A percentile compares a stretch with the other conserved stretches of the same genome.
Evolutionary conservation across 2,329 filamentous ascomycete species (phyloP).

Genomic region (Sphaerulina vaccinii): DNA sequence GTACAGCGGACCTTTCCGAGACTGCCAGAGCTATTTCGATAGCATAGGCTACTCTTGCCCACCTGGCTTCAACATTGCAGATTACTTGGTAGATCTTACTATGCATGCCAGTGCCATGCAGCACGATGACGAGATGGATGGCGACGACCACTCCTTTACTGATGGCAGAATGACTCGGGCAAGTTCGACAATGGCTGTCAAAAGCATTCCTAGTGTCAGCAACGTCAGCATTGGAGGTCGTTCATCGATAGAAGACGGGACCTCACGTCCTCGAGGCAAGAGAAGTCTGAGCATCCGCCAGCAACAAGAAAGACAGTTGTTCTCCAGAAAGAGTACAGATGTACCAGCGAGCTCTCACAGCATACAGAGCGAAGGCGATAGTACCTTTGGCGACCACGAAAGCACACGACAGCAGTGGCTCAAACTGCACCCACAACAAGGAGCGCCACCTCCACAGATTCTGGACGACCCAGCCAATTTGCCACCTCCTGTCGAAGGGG

Average conservation of each 20-base stretch:
- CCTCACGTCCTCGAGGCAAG: slow-evolving; percentile 64
- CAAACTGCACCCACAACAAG: slow-evolving; percentile 53
- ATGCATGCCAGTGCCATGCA: slow-evolving; percentile 79
- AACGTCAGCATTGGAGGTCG: slow-evolving; percentile 63
- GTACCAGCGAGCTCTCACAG: slow-evolving; percentile 45
- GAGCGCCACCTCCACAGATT: slow-evolving; percentile 55
- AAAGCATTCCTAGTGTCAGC: slow-evolving; percentile 83
- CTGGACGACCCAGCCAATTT: slow-evolving; percentile 49
- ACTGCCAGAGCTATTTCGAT: slow-evolving; percentile 91
- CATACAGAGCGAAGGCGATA: slow-evolving; percentile 57
- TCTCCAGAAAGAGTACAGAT: slow-evolving; percentile 72
- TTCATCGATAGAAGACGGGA: slow-evolving; percentile 47
- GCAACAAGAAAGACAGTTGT: slow-evolving; percentile 87
- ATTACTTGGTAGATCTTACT: slow-evolving; percentile 94
- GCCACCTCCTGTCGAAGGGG: slow-evolving; percentile 36
- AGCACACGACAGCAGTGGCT: slow-evolving; percentile 60
- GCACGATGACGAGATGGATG: slow-evolving; percentile 55
- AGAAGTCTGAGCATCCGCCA: slow-evolving; percentile 78
- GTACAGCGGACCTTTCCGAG: slow-evolving; percentile 85
- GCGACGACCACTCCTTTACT: slow-evolving; percentile 54
- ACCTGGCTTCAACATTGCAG: slow-evolving; percentile 96
- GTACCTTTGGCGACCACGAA: slow-evolving; percentile 34
- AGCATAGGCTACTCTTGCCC: slow-evolving; percentile 88
- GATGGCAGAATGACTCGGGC: slow-evolving; percentile 70
- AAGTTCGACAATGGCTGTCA: slow-evolving; percentile 83